Evolutionary conservation across 805 yeast species (phyloP).

Genomic region (Kuraishia capsulata): DNA sequence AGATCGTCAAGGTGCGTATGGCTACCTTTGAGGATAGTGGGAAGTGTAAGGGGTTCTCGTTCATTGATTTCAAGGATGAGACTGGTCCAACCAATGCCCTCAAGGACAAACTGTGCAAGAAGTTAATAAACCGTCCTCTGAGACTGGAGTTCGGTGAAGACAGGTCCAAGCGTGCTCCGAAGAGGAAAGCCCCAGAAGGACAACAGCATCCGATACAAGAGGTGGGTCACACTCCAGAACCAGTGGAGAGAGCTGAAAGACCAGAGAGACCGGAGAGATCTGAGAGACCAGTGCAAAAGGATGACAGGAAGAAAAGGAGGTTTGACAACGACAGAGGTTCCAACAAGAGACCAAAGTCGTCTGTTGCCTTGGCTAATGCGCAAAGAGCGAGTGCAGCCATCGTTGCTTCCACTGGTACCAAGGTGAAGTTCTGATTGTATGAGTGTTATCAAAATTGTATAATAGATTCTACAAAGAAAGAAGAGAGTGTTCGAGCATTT

Average conservation of each 20-base stretch:
- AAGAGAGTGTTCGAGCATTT: too few species aligned
- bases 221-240: conserved; percentile 2
- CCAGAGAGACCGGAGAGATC: not conserved
- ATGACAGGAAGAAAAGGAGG: conserved; percentile 3
- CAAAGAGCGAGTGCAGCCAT: conserved; percentile 86
- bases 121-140: conserved; percentile 62
- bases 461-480: too few species aligned
- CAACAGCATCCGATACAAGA: conserved; percentile 14
- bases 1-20: conserved; percentile 77
- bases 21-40: conserved; percentile 97
- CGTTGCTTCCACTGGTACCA: conserved; percentile 86
- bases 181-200: conserved; percentile 6
- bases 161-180: conserved; percentile 69
- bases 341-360: conserved; percentile 55
- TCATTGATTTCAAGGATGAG: conserved; percentile 75
- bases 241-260: conserved; percentile 3
- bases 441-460: not conserved
- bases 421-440: conserved; percentile 43
- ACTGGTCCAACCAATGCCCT: conserved; percentile 80
- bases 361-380: conserved; percentile 81
- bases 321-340: conserved; percentile 13
- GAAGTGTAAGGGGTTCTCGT: conserved; percentile 94
- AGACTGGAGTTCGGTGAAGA: conserved; percentile 95
- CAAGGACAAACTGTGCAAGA: conserved; percentile 57
- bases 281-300: conserved; percentile 8